Evolutionary conservation across 225 moss, liverwort and hornwort genomes (phyloP), one percentile per base, ranked within the genome.

Genomic region (Anthoceros angustus): DNA sequence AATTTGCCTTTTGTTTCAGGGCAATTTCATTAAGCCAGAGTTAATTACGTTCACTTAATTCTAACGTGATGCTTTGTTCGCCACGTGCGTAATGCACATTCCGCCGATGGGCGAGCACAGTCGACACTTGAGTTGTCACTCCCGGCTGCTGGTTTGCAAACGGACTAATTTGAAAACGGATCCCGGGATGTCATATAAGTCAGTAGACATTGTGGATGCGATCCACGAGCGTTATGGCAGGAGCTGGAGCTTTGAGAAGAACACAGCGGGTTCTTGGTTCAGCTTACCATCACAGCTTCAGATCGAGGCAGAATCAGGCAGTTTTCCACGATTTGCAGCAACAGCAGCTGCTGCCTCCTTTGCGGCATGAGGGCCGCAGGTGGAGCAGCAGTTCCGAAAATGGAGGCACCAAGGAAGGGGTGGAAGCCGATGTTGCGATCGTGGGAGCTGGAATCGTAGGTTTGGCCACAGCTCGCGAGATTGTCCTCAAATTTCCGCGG

Each of bases 401-500:
- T 64, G 87, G 90, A 24, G 67, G 64, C 5, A 18, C 81, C 72
- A 83, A 83, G 69, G 42, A 18, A 7, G n/a, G 70, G 9, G 79
- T 80, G n/a, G 75, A 75, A 62, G 90, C 87, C 3, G 85, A 90
- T 66, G 85, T 90, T 11, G 85, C 87, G 10, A 77, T 87, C 39
- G 74, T 90, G 61, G 90, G 87, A 45, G 87, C 81, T 62, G 90
- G 90, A 10, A 90, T 90, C 62, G 87, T 87, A 25, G 90, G 90
- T 25, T 77, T 90, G 46, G 90, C 90, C 4, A 87, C 87, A 64
- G 90, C 90, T 8, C 83, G 85, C 24, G 90, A 90, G 67, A 87
- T 87, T 41, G 80, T 85, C 4, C 70, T 66, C 9, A 79, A 83
- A 12, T 90, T 87, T 60, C 85, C 90, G 6, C 79, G 74, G 26